Conservation (phyloP, 768 basidiomycete species). For the Tulasnella sp. region DNA sequence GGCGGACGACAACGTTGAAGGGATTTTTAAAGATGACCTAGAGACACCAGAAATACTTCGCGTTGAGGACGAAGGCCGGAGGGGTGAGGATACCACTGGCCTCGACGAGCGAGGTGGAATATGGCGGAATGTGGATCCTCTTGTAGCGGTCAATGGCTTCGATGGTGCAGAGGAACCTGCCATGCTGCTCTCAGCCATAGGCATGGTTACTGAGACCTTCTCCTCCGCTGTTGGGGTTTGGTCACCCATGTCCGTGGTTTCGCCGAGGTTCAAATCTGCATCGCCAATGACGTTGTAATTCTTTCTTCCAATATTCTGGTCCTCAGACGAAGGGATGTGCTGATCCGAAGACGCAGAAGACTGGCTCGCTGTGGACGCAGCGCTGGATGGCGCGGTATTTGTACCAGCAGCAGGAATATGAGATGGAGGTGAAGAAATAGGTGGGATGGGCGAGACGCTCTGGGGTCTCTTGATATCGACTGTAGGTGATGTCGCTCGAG, state of each 20-base stretch:
- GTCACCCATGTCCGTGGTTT: no score
- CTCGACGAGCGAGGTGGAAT: slow-evolving; percentile 9
- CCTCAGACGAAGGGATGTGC: no score
- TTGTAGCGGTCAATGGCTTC: not conserved
- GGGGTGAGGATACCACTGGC: slow-evolving; percentile 9
- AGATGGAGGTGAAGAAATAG: not conserved
- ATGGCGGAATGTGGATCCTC: slow-evolving; percentile 13
- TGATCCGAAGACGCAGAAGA: no score
- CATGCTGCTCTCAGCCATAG: no score
- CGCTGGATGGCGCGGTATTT: no score
- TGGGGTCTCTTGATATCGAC: not conserved
- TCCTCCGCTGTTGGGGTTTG: no score
- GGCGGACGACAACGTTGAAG: not conserved
- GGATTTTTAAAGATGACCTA: not conserved
- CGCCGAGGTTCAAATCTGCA: no score
- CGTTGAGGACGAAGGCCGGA: slow-evolving; percentile 1
- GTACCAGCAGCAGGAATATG: not conserved
- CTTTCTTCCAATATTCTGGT: no score
- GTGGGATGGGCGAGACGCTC: not conserved
- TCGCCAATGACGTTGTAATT: no score
- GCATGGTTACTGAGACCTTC: no score
- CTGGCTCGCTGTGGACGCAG: no score
- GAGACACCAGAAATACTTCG: slow-evolving; percentile 1
- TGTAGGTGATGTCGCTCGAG: slow-evolving; percentile 1
- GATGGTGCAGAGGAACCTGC: no score